Percentiles rank a stretch among this genome's conserved stretches.
Evolutionary conservation across 306 rosid genomes (phyloP).

Genomic region (Rosa multiflora): DNA sequence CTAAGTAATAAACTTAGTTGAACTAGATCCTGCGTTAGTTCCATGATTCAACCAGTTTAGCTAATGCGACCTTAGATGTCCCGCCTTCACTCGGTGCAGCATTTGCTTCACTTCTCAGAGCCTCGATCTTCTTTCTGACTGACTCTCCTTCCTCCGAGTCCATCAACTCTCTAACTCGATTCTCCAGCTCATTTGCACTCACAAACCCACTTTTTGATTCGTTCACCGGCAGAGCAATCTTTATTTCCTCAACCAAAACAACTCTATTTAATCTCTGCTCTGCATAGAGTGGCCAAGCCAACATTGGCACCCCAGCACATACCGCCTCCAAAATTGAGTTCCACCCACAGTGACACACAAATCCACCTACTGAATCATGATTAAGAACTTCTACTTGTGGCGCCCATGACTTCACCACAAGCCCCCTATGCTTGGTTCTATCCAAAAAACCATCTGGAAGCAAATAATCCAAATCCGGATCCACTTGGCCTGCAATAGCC

Average conservation of each 20-base stretch:
- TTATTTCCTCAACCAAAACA: constrained; percentile 41
- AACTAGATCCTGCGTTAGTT: neutral
- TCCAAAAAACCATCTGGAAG: neutral
- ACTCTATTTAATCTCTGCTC: constrained; percentile 42
- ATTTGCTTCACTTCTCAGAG: constrained; percentile 13
- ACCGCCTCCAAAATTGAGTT: constrained; percentile 36
- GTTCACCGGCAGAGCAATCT: constrained; percentile 37
- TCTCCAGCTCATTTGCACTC: constrained; percentile 32
- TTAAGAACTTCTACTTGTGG: constrained; percentile 27
- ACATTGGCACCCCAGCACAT: constrained; percentile 38
- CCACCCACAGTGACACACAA: constrained; percentile 44
- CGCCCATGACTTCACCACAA: constrained; percentile 24
- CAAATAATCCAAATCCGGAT: neutral
- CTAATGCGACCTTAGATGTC: constrained; percentile 18
- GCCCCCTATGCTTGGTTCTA: constrained; percentile 7
- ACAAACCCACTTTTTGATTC: constrained; percentile 33
- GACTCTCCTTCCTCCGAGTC: constrained; percentile 18
- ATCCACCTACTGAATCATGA: constrained; percentile 27
- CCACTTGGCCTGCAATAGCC: neutral
- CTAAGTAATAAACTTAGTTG: neutral
- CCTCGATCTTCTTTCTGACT: neutral
- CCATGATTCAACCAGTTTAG: constrained; percentile 19
- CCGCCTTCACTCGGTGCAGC: constrained; percentile 22
- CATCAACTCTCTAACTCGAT: constrained; percentile 42
- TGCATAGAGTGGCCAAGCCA: constrained; percentile 56